A percentile compares a stretch with the other conserved stretches of the same genome.
These are phyloP conservation scores for Mycena sanguinolenta DNA, from an alignment of 768 basidiomycete genomes.

Conservation along the genomic window DNA sequence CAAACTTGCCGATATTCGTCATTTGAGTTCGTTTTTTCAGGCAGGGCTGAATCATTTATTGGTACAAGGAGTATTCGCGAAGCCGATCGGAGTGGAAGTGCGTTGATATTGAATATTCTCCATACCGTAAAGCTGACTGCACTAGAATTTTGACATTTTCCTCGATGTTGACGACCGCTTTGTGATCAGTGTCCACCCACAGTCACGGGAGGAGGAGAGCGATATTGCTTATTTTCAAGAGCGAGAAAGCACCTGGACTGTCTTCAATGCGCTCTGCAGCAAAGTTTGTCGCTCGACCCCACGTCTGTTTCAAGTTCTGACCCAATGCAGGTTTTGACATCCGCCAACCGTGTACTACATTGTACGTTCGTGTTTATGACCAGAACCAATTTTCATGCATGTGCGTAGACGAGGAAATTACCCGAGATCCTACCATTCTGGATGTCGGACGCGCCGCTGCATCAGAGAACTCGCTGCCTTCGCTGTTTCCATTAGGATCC, in stretches of 20 bases:
- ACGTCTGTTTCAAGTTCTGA: background rate
- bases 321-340: background rate
- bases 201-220: background rate
- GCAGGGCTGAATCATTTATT: background rate
- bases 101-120: background rate
- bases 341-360: background rate
- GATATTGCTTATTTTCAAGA: background rate
- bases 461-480: background rate
- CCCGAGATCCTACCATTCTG: background rate
- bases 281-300: background rate
- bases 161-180: slow-evolving; percentile 4
- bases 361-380: background rate
- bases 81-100: background rate
- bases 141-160: background rate
- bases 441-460: no score
- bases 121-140: no score
- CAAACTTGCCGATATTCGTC: background rate
- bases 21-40: background rate
- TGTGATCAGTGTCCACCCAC: no score
- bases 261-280: background rate
- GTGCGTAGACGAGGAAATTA: background rate
- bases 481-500: no score
- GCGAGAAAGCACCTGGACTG: background rate
- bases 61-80: background rate
- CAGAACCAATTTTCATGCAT: no score